A percentile compares a stretch with the other conserved stretches of the same genome.
These are phyloP conservation scores for Cyberlindnera euphorbiiphila DNA, from an alignment of 805 yeast genomes.

Conservation along the genomic window DNA sequence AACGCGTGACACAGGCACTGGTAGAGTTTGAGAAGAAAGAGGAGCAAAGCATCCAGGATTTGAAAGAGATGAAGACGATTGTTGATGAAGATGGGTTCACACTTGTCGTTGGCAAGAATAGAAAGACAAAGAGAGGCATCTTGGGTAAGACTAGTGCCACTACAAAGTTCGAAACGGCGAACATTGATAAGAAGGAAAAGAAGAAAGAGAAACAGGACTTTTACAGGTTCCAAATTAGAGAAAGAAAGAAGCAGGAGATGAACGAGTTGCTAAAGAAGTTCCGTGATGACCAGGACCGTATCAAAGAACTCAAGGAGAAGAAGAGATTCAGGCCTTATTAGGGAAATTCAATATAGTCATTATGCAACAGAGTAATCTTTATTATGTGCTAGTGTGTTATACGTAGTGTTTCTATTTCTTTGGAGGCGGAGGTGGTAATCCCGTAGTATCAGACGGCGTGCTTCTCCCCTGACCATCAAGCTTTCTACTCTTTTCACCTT, in stretches of 20 bases:
- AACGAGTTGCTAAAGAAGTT: constrained; percentile 79
- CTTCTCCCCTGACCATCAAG: constrained; percentile 32
- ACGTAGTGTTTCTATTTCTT: too few relatives aligned
- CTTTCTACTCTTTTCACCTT: constrained; percentile 37
- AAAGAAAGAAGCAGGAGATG: constrained; percentile 88
- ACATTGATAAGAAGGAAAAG: constrained; percentile 46
- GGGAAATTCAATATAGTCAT: too few relatives aligned
- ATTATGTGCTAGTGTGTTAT: too few relatives aligned
- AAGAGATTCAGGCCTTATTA: constrained; percentile 83
- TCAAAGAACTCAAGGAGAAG: constrained; percentile 72
- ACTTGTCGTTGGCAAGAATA: constrained; percentile 79
- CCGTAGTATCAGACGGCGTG: constrained; percentile 15
- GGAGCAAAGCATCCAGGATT: constrained; percentile 49
- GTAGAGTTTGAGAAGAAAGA: constrained; percentile 68
- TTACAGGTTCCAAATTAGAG: constrained; percentile 94
- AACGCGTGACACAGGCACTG: constrained; percentile 56
- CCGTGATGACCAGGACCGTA: constrained; percentile 86
- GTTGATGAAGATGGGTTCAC: constrained; percentile 96
- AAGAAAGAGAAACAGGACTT: constrained; percentile 84
- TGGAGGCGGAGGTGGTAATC: constrained; percentile 40
- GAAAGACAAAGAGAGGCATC: constrained; percentile 75
- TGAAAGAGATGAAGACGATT: constrained; percentile 49
- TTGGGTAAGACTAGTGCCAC: constrained; percentile 49
- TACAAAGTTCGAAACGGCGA: constrained; percentile 32
- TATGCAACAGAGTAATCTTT: background rate